These are phyloP conservation scores for Naganishia vaughanmartiniae DNA, from an alignment of 768 basidiomycete species.

Conservation along the genomic window DNA sequence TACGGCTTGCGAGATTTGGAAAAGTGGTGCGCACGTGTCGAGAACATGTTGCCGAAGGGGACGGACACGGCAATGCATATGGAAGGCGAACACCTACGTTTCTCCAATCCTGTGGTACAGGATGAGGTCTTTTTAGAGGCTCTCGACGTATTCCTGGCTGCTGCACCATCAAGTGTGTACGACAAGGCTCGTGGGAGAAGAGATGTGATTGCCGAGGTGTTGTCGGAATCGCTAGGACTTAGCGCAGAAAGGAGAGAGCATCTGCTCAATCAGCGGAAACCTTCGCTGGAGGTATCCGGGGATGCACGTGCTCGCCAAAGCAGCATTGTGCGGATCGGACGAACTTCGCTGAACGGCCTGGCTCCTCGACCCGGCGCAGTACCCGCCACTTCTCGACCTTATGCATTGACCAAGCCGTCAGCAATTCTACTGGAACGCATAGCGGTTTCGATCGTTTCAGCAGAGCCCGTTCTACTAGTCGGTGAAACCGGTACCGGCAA, in stretches of 20 bases:
- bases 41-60: constrained; percentile 59
- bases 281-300: constrained; percentile 63
- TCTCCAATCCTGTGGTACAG: constrained; percentile 70
- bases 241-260: constrained; percentile 69
- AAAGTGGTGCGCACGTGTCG: constrained; percentile 76
- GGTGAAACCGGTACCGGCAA: constrained; percentile 99
- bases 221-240: constrained; percentile 66
- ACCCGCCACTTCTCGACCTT: constrained; percentile 56
- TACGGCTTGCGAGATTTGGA: constrained; percentile 70
- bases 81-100: constrained; percentile 44
- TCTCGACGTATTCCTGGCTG: constrained; percentile 77
- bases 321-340: constrained; percentile 63
- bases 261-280: constrained; percentile 65
- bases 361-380: constrained; percentile 21
- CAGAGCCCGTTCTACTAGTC: constrained; percentile 83
- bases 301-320: constrained; percentile 39
- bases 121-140: constrained; percentile 88
- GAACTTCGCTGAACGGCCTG: constrained; percentile 57
- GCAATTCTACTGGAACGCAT: constrained; percentile 75
- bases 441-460: constrained; percentile 65
- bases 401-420: constrained; percentile 85
- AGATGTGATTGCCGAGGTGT: constrained; percentile 56
- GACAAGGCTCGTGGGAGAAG: constrained; percentile 33
- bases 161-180: constrained; percentile 44
- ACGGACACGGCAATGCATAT: constrained; percentile 50